phyloP scores from a whole-genome alignment of 2,329 filamentous ascomycete species.

The Diatrype stigma region DNA sequence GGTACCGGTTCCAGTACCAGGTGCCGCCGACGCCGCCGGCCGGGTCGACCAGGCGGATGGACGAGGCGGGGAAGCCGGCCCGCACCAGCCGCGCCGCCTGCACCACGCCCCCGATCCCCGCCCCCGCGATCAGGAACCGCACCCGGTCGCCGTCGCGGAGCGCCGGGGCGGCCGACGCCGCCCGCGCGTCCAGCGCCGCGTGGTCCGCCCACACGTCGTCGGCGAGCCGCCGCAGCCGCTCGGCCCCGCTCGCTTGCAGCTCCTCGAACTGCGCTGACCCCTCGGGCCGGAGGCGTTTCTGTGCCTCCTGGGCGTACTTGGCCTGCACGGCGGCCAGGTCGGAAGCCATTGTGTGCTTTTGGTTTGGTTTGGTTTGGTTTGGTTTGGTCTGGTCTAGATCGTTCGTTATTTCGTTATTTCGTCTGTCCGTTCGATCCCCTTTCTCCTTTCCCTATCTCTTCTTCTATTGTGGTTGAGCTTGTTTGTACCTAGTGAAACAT shows the following conservation, averaged over 20 bases:
- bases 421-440: too few relatives aligned
- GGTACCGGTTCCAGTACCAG: conserved; percentile 51
- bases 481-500: too few relatives aligned
- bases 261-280: conserved; percentile 20
- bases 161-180: too few relatives aligned
- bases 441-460: too few relatives aligned
- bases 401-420: too few relatives aligned
- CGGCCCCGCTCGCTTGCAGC: conserved; percentile 18
- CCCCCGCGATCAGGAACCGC: conserved; percentile 26
- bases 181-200: conserved; percentile 21
- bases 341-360: not conserved
- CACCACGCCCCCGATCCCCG: conserved; percentile 21
- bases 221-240: conserved; percentile 23
- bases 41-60: conserved; percentile 38
- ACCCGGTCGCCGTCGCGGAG: conserved; percentile 17
- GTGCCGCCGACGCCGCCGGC: conserved; percentile 45
- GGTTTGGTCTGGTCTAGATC: not conserved
- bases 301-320: conserved; percentile 23
- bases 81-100: conserved; percentile 29
- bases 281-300: conserved; percentile 25
- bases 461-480: too few relatives aligned
- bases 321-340: conserved; percentile 19
- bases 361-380: not conserved
- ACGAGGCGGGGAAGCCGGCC: conserved; percentile 29
- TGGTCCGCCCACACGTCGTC: conserved; percentile 28